Base-by-base conservation (phyloP, 2,329 filamentous ascomycete genomes). In the Whalleya microplaca region DNA sequence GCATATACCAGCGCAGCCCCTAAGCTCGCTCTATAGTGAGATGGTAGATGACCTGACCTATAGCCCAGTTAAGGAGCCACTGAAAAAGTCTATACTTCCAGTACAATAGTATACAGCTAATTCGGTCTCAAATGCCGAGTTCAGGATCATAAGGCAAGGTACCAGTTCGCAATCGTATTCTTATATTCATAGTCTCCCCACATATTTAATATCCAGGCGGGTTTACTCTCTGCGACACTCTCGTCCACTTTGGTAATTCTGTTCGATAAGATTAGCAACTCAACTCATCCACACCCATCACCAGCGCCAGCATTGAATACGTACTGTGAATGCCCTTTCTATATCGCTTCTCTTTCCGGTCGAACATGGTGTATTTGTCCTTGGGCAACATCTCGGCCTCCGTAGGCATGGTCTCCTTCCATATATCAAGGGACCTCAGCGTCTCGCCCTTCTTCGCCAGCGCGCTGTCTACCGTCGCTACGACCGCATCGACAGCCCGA, bases 291-390 rank as follows among this genome's bases (percentile, higher is more conserved):
- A 43, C 29, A 42, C 21, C 21, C 47, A 59, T 4, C 40, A 14
- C 23, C 40, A 50, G 4, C 7, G 2, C 50, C 6, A 51, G 10
- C 23, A 63, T 29, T 16, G 45, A 29, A n/a, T 54, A 86, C 92
- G 68, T 83, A 96, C 93, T 98, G 78, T 98, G 94, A 74, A 99
- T 93, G 53, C 92, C 91, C 85, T 99, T 99, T 73, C 95, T 84
- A 75, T 98, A 99, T 68, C 85, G 88, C 86, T 93, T 96, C 74
- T 90, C 92, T 77, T 98, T 97, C 68, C 93, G 88, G 76, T 96
- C 94, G 76, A 98, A 99, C 70, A 99, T 89, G 23, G 92, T 96
- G 79, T 99, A 99, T 79, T 99, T 99, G 79, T 99, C 95, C 76
- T 86, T 89, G 45, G 95, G 89, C 73, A 96, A 73, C 95, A 99